phyloP scores from a whole-genome alignment of 805 yeast genomes.

The Huiozyma sinensis region DNA sequence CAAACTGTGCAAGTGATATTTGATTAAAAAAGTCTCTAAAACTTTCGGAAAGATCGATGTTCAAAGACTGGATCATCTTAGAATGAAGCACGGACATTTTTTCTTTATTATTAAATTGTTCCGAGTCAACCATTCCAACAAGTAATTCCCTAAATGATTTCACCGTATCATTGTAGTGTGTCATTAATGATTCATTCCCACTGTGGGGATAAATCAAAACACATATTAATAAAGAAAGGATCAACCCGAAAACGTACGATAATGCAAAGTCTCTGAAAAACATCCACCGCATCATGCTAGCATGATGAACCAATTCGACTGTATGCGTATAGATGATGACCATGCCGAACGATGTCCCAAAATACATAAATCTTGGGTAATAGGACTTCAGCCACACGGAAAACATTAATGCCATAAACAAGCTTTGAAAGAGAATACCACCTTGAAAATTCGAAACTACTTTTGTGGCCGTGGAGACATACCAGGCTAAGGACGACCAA shows the following conservation, averaged over 20 bases:
- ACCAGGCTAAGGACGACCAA: slow-evolving; percentile 36
- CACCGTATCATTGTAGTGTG: slow-evolving; percentile 18
- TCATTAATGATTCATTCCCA: slow-evolving; percentile 29
- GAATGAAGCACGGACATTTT: slow-evolving; percentile 18
- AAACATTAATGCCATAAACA: slow-evolving; percentile 29
- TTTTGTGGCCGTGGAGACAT: slow-evolving; percentile 32
- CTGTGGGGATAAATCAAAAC: slow-evolving; percentile 31
- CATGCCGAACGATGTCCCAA: slow-evolving; percentile 28
- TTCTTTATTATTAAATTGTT: slow-evolving; percentile 9
- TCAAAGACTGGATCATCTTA: slow-evolving; percentile 24
- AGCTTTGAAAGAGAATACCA: slow-evolving; percentile 35
- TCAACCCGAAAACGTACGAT: slow-evolving; percentile 36
- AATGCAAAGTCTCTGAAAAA: slow-evolving; percentile 34
- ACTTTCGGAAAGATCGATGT: slow-evolving; percentile 29
- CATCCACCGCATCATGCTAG: slow-evolving; percentile 24
- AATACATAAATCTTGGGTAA: slow-evolving; percentile 32
- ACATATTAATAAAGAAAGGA: slow-evolving; percentile 30
- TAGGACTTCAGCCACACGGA: slow-evolving; percentile 34
- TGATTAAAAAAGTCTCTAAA: slow-evolving; percentile 37
- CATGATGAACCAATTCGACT: slow-evolving; percentile 13
- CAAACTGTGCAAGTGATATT: slow-evolving; percentile 28
- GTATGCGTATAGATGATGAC: slow-evolving; percentile 30
- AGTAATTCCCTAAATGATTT: slow-evolving; percentile 19
- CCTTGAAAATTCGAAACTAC: slow-evolving; percentile 35
- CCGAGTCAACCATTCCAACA: slow-evolving; percentile 13